Base-by-base conservation (phyloP, 495 filamentous ascomycete genomes). In the Penicillium psychrofluorescens region DNA sequence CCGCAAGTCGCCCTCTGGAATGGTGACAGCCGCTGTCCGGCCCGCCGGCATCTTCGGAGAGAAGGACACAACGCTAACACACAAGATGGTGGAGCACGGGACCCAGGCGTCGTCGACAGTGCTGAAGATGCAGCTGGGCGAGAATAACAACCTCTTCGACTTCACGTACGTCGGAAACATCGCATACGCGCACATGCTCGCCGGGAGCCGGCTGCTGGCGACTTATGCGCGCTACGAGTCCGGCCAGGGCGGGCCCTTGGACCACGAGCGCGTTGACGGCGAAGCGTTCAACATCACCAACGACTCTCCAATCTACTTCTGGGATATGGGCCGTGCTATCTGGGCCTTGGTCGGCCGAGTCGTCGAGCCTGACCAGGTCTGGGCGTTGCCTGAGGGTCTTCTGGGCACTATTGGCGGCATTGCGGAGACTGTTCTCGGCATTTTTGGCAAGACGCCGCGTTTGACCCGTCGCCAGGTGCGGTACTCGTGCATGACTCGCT, bases 201-300 rank as follows among this genome's bases (percentile, higher is more conserved):
- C 74, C n/a, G 70, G 88, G 2, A 71, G 72, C 31, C 84, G 83
- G n/a, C 79, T 98, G 11, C 67, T 95, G 30, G 64, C 70, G 2
- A 75, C 72, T 8, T 63, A 74, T 37, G 63, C 67, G 14, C 61
- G 69, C 36, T 77, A 76, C 10, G 66, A 79, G 41, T 64, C 72
- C 28, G 62, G 77, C 34, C 63, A 71, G 31, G 76, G 71, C 34
- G 68, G 69, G 11, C 80, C 84, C 8, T 72, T 90, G 16, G 81
- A 86, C 60, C 67, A 82, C 56, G 88, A 94, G 65, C 75, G 73
- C 27, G 87, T 95, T 10, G 92, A 96, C 58, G 92, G 92, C 33
- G 90, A 97, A 63, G 85, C 85, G 15, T 98, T 97, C 77, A 79
- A 95, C 62, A 83, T 98, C 63, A 97, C 92, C 46, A 97, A 98